These are phyloP conservation scores for Pseudogymnoascus verrucosus DNA, from an alignment of 2,329 filamentous ascomycete genomes.

Conservation along the genomic window DNA sequence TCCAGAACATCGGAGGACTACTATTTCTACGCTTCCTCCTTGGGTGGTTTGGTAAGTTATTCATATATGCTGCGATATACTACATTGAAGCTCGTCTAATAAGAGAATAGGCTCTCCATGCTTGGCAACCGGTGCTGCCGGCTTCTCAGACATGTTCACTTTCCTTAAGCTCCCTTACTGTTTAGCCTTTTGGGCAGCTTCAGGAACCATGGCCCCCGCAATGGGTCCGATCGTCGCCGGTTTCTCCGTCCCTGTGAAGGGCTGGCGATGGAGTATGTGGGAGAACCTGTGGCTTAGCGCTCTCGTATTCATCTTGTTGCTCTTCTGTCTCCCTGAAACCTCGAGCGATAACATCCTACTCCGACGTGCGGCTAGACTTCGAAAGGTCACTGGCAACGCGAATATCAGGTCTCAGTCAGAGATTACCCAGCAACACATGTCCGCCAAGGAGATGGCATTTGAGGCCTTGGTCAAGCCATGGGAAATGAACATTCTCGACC, in stretches of 20 bases:
- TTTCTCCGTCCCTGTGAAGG: slow-evolving; percentile 46
- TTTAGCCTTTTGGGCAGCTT: slow-evolving; percentile 49
- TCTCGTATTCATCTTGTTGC: slow-evolving; percentile 49
- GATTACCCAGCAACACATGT: slow-evolving; percentile 49
- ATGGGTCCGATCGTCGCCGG: slow-evolving; percentile 54
- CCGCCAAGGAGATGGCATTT: slow-evolving; percentile 36
- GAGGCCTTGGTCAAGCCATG: slow-evolving; percentile 54
- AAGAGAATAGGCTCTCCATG: slow-evolving; percentile 41
- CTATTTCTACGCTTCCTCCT: slow-evolving; percentile 55
- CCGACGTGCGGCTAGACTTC: slow-evolving; percentile 48
- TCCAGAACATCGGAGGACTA: slow-evolving; percentile 53
- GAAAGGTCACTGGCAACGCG: slow-evolving; percentile 47
- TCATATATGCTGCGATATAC: not conserved
- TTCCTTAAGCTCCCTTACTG: slow-evolving; percentile 49
- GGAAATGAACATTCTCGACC: slow-evolving; percentile 52
- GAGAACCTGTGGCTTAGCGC: slow-evolving; percentile 54
- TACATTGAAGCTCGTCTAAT: slow-evolving; percentile 9
- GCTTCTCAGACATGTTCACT: slow-evolving; percentile 43
- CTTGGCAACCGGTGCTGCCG: slow-evolving; percentile 49
- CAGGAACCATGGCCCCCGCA: slow-evolving; percentile 39
- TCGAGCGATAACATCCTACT: slow-evolving; percentile 50
- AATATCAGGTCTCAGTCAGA: slow-evolving; percentile 55
- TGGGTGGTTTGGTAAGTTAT: slow-evolving; percentile 46
- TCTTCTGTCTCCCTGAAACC: slow-evolving; percentile 58
- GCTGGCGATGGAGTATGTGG: slow-evolving; percentile 58